Percentiles rank a stretch among this genome's conserved stretches.
phyloP scores from a whole-genome alignment of 192 early-diverging fungal species.

The Coemansia sp. region DNA sequence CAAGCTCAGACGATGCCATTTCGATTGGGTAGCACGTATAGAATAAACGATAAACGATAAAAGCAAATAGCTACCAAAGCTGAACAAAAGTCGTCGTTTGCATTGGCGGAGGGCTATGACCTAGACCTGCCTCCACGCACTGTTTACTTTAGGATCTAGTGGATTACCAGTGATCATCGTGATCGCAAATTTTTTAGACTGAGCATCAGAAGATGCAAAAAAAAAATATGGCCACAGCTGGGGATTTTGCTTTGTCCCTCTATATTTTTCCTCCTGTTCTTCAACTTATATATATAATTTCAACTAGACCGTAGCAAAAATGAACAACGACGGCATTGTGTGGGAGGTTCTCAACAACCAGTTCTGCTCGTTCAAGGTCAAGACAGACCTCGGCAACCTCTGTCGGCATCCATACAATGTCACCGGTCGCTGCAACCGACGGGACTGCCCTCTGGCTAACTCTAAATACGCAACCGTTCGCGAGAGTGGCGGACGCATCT shows the following conservation, averaged over 20 bases:
- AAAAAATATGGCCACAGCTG: constrained; percentile 9
- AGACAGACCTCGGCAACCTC: constrained; percentile 88
- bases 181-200: constrained; percentile 14
- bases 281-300: constrained; percentile 4
- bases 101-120: background rate
- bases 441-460: constrained; percentile 95
- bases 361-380: constrained; percentile 99
- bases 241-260: background rate
- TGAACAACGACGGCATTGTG: constrained; percentile 80
- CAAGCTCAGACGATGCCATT: constrained; percentile 33
- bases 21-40: background rate
- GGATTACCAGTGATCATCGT: constrained; percentile 1
- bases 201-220: constrained; percentile 4
- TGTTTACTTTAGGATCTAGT: background rate
- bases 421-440: constrained; percentile 93
- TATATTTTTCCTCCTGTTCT: constrained; percentile 7
- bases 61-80: background rate
- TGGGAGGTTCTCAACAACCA: constrained; percentile 97
- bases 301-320: constrained; percentile 6
- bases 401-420: constrained; percentile 98
- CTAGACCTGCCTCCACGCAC: too few species aligned
- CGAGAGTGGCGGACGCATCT: constrained; percentile 80
- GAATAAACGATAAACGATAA: constrained; percentile 8
- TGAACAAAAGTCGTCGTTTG: background rate
- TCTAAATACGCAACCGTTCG: constrained; percentile 93